Evolutionary conservation across 2,329 filamentous ascomycete species (phyloP).

Genomic region (Ophidiomyces ophidiicola): DNA sequence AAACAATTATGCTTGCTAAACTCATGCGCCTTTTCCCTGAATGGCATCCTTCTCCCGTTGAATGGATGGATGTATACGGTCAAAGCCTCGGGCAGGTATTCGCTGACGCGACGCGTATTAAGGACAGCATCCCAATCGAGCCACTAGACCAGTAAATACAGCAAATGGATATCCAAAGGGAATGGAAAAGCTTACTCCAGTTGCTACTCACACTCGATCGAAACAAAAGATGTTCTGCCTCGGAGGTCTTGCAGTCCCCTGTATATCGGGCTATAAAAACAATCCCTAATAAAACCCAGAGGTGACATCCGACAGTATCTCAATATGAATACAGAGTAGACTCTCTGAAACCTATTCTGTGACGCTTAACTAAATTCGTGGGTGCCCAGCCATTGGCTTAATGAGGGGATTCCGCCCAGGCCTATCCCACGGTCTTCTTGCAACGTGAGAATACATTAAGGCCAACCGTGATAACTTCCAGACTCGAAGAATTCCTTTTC

Average conservation of each 20-base stretch:
- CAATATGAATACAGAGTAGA: too few species aligned
- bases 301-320: slow-evolving; percentile 4
- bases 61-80: slow-evolving; percentile 11
- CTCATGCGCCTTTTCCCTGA: slow-evolving; percentile 10
- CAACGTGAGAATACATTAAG: too few species aligned
- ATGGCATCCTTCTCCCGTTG: slow-evolving; percentile 9
- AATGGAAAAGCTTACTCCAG: slow-evolving; percentile 10
- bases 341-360: too few species aligned
- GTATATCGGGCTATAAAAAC: slow-evolving; percentile 11
- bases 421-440: too few species aligned
- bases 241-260: slow-evolving; percentile 10
- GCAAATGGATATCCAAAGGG: slow-evolving; percentile 9
- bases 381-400: too few species aligned
- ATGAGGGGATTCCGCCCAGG: too few species aligned
- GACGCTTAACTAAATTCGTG: too few species aligned
- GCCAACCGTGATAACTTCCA: too few species aligned
- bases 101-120: slow-evolving; percentile 10
- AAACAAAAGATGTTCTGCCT: slow-evolving; percentile 12
- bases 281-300: slow-evolving; percentile 6
- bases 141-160: slow-evolving; percentile 9
- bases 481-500: too few species aligned
- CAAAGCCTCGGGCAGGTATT: slow-evolving; percentile 11
- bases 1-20: slow-evolving; percentile 13
- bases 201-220: slow-evolving; percentile 10
- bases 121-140: slow-evolving; percentile 10